A percentile compares a stretch with the other conserved stretches of the same genome.
Conservation (phyloP, 2,329 filamentous ascomycete genomes). For the Talaromyces sp. region DNA sequence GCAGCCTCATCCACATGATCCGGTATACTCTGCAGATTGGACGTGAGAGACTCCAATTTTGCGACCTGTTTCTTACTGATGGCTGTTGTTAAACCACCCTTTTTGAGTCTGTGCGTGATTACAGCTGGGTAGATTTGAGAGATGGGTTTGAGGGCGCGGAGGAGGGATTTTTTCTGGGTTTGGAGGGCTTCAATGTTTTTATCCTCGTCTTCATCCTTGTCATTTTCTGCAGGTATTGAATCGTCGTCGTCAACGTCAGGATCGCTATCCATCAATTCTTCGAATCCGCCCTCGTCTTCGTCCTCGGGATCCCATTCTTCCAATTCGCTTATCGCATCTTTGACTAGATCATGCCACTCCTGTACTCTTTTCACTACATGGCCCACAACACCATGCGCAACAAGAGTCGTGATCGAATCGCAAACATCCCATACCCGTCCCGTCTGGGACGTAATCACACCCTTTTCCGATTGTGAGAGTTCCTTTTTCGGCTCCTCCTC, state of each 20-base stretch:
- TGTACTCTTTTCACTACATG: conserved; percentile 67
- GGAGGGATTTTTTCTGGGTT: conserved; percentile 37
- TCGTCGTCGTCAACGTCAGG: conserved; percentile 23
- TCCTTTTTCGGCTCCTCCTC: conserved; percentile 25
- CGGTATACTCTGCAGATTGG: conserved; percentile 33
- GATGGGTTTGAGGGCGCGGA: conserved; percentile 41
- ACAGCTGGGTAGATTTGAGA: conserved; percentile 42
- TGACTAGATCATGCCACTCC: conserved; percentile 67
- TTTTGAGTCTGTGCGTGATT: conserved; percentile 38
- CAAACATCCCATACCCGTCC: conserved; percentile 80
- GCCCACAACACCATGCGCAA: conserved; percentile 62
- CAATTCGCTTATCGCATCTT: conserved; percentile 79
- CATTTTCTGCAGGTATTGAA: neutral
- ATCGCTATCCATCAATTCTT: conserved; percentile 32
- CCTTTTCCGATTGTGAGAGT: conserved; percentile 34
- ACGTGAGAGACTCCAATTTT: conserved; percentile 33
- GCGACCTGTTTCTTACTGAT: conserved; percentile 19
- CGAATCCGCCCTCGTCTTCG: conserved; percentile 51
- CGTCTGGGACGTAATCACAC: conserved; percentile 60
- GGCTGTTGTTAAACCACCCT: conserved; percentile 20
- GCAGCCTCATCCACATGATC: conserved; percentile 43
- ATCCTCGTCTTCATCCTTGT: conserved; percentile 21
- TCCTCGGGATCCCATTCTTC: conserved; percentile 81
- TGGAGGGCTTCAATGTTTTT: conserved; percentile 29
- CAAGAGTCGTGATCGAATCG: conserved; percentile 63